Conservation (phyloP, 192 early-diverging fungal species). For the Backusella liffmaniae region DNA sequence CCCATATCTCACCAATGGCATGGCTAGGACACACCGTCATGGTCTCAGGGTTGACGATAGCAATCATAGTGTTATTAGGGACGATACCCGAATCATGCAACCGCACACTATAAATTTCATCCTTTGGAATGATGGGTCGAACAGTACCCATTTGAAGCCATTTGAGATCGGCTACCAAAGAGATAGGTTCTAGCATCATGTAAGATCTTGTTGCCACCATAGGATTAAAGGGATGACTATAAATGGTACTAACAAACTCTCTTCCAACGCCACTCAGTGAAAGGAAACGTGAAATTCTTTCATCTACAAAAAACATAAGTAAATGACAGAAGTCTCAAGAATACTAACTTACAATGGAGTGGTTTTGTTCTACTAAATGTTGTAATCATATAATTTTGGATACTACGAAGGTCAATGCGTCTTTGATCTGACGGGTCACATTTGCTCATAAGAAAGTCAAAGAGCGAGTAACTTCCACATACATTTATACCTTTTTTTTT, state of each 20-base stretch:
- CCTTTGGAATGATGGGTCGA: constrained; percentile 49
- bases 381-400: constrained; percentile 67
- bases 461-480: constrained; percentile 59
- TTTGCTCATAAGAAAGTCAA: constrained; percentile 62
- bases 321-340: not conserved
- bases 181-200: constrained; percentile 68
- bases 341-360: constrained; percentile 40
- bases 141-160: constrained; percentile 65
- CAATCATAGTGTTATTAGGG: constrained; percentile 74
- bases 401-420: constrained; percentile 21
- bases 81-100: constrained; percentile 75
- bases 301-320: constrained; percentile 25
- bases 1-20: constrained; percentile 86
- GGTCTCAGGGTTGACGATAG: constrained; percentile 80
- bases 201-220: constrained; percentile 79
- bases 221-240: constrained; percentile 75
- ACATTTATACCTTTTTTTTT: constrained; percentile 54
- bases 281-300: constrained; percentile 58
- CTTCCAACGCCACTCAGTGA: constrained; percentile 62
- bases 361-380: constrained; percentile 49
- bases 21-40: constrained; percentile 60
- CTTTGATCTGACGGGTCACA: constrained; percentile 31
- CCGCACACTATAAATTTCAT: constrained; percentile 50
- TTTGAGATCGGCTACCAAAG: constrained; percentile 61
- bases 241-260: constrained; percentile 65